Base-by-base conservation (phyloP, 139 green algal species). In the Closterium sp. region DNA sequence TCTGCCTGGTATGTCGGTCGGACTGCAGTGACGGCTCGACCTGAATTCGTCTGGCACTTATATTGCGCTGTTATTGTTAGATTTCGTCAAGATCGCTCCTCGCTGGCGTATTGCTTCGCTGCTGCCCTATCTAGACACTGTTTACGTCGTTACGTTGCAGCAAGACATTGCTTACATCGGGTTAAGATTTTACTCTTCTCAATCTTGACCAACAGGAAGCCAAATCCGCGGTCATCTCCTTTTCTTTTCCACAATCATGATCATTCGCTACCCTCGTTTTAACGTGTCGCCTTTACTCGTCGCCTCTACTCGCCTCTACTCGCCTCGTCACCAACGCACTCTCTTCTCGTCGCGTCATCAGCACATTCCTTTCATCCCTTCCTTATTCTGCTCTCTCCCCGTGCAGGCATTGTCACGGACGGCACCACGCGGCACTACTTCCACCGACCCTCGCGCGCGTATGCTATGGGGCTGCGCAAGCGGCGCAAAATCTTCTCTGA, bases 371-470 rank as follows among this genome's bases (percentile, higher is more conserved):
- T n/a, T n/a, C n/a, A n/a, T n/a, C n/a, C n/a, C n/a, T 50, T 50
- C 38, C 38, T 0, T 50, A 17, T 38, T 38, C 3, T 3, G 2
- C 38, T 50, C 38, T 50, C 38, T 50, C 38, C 38, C 10, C 38
- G 7, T 89, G 17, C 88, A 91, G 88, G 88, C 22, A 85, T 84
- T 42, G 29, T 38, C 0, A 91, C 24, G 88, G 88, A 91, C 30
- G 88, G 88, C 22, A 91, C 21, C 88, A 85, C n/a, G 0, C 24
- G 31, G 27, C 90, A 93, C n/a, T 93, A 85, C 79, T 93, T 93
- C 90, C 90, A 93, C 79, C 79, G 31, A 4, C 90, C 90, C 0
- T 30, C 85, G 19, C 24, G 34, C 1, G 84, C 70, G 13, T 86
- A 90, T 1, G 79, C 19, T 27, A 30, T 85, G 45, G 90, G 90